Conservation (phyloP, 345 rosid species). For the Eucalyptus erythrocorys region DNA sequence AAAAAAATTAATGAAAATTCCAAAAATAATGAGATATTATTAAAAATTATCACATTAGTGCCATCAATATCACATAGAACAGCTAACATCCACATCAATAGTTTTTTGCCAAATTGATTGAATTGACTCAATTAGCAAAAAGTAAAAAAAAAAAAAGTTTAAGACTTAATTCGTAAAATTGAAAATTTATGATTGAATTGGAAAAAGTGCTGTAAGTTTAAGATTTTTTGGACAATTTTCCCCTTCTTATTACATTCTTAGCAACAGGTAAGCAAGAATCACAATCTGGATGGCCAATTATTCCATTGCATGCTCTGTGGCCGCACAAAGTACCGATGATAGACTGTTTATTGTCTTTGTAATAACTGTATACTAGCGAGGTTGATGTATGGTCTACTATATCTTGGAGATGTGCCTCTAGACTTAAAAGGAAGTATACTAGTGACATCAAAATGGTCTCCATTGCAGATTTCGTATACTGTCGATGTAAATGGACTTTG, state of each 20-base stretch:
- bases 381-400: neutral
- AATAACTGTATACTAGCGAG: neutral
- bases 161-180: too few species aligned
- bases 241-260: neutral
- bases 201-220: neutral
- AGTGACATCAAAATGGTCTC: neutral
- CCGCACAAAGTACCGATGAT: neutral
- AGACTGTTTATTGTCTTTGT: neutral
- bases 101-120: too few species aligned
- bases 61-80: accelerated
- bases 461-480: neutral
- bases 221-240: neutral
- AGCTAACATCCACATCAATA: accelerated
- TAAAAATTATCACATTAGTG: accelerated
- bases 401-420: neutral
- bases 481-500: neutral
- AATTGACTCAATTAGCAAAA: too few species aligned
- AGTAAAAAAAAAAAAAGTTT: too few species aligned
- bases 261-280: neutral
- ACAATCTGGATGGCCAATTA: neutral
- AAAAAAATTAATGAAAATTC: too few species aligned
- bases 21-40: too few species aligned
- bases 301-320: neutral
- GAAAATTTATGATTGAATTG: too few species aligned
- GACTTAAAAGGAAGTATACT: accelerated